A percentile compares a stretch with the other conserved stretches of the same genome.
Evolutionary conservation across 164 flowering plant species (phyloP).

Genomic region (Annona cherimola): DNA sequence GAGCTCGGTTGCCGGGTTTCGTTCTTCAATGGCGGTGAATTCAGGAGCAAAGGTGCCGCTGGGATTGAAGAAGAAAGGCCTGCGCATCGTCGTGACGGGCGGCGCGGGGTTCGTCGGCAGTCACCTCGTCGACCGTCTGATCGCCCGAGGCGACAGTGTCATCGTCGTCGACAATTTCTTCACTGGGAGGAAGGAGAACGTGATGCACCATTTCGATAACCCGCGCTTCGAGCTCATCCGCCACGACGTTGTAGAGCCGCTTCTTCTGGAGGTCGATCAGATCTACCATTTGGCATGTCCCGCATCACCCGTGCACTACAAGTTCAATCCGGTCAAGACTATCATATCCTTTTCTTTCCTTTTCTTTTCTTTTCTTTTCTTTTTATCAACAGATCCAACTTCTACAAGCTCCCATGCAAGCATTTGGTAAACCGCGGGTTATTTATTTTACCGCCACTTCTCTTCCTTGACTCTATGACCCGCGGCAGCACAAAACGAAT

Average conservation of each 20-base stretch:
- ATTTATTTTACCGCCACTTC: too few relatives aligned
- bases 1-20: conserved; percentile 2
- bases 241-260: conserved; percentile 88
- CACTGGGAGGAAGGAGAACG: conserved; percentile 86
- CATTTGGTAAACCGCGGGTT: too few relatives aligned
- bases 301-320: conserved; percentile 89
- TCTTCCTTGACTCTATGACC: conserved; percentile 23
- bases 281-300: conserved; percentile 95
- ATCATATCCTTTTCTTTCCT: conserved; percentile 63
- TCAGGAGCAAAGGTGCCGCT: conserved; percentile 65
- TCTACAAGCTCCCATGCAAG: too few relatives aligned
- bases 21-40: conserved; percentile 13
- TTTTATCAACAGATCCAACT: too few relatives aligned
- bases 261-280: conserved; percentile 87
- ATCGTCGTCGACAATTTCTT: conserved; percentile 92
- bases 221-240: conserved; percentile 84
- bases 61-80: conserved; percentile 67
- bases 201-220: conserved; percentile 83
- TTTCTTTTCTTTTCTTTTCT: neutral
- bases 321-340: conserved; percentile 93
- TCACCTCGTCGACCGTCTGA: conserved; percentile 80
- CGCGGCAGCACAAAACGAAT: conserved; percentile 71
- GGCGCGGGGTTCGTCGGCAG: conserved; percentile 96
- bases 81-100: conserved; percentile 81
- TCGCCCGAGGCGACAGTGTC: conserved; percentile 76